Conservation (phyloP, 257 asterid genomes). For the Thymus quinquecostatus region DNA sequence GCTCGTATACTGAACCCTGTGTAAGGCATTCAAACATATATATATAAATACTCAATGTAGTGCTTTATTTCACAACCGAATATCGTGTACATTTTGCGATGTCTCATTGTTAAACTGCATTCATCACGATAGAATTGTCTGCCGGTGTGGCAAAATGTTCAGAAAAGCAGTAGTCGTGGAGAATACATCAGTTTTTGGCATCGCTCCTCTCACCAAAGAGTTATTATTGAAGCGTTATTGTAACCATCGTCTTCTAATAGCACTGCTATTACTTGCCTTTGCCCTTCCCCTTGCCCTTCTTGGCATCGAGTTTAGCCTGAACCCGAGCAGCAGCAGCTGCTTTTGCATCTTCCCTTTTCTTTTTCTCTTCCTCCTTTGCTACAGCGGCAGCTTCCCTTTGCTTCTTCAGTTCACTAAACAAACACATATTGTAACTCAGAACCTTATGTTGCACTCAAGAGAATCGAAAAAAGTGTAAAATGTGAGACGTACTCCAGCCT, state of each 20-base stretch:
- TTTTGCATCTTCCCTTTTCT: slow-evolving; percentile 98
- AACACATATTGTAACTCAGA: background rate
- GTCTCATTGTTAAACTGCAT: background rate
- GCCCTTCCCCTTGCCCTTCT: slow-evolving; percentile 86
- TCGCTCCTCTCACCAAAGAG: background rate
- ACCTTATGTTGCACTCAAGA: background rate
- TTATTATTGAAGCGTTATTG: slow-evolving; percentile 10
- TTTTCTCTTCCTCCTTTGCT: slow-evolving; percentile 88
- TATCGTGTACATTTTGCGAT: background rate
- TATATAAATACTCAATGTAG: no score
- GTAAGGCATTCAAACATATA: background rate
- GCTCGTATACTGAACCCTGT: slow-evolving; percentile 4
- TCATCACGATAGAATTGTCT: background rate
- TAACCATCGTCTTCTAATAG: background rate
- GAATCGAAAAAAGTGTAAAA: background rate
- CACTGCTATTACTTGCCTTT: slow-evolving; percentile 46
- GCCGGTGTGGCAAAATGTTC: background rate
- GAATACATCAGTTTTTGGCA: no score
- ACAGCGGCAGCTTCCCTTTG: slow-evolving; percentile 88
- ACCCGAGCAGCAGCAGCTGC: slow-evolving; percentile 96
- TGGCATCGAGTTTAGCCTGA: slow-evolving; percentile 92
- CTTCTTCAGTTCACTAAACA: slow-evolving; percentile 80
- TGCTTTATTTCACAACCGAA: background rate
- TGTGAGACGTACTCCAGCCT: slow-evolving; percentile 81
- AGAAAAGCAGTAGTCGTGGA: background rate